Percentiles rank a stretch among this genome's conserved stretches.
Evolutionary conservation across 2,329 filamentous ascomycete species (phyloP).

Genomic region (Fusarium setosum): DNA sequence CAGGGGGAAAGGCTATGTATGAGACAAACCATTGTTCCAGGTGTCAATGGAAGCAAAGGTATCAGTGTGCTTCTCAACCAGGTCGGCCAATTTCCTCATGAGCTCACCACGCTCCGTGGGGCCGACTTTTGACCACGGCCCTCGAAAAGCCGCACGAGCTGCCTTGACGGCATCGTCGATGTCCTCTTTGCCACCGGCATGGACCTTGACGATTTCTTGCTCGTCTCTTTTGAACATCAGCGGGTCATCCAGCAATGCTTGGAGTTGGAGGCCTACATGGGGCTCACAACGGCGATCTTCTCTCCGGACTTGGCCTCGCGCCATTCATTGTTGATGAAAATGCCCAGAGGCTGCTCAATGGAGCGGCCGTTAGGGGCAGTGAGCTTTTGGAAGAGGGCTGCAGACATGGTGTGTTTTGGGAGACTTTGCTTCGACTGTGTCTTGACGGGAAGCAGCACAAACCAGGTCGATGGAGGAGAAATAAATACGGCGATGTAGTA

Average conservation of each 20-base stretch:
- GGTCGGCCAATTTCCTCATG: neutral
- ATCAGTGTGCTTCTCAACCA: neutral
- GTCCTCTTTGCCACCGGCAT: neutral
- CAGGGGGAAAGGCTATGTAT: too few relatives aligned
- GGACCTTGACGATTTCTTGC: constrained; percentile 10
- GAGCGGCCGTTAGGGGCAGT: neutral
- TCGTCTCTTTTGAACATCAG: neutral
- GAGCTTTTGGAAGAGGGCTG: neutral
- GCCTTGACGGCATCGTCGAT: constrained; percentile 1
- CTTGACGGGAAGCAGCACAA: too few relatives aligned
- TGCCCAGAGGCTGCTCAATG: neutral
- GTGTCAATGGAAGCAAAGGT: constrained; percentile 60
- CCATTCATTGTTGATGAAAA: constrained; percentile 14
- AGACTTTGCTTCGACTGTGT: too few relatives aligned
- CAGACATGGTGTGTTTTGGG: too few relatives aligned
- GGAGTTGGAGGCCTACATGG: neutral
- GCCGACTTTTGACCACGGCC: neutral
- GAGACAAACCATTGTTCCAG: neutral
- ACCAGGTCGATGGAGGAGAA: too few relatives aligned
- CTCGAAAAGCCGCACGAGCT: neutral
- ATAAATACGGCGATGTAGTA: too few relatives aligned
- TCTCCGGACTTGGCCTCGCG: constrained; percentile 1
- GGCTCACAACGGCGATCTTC: constrained; percentile 2
- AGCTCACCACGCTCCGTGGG: neutral
- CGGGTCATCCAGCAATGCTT: neutral